Evolutionary conservation across 2,329 filamentous ascomycete genomes (phyloP).

Genomic region (Sclerotinia subarctica): DNA sequence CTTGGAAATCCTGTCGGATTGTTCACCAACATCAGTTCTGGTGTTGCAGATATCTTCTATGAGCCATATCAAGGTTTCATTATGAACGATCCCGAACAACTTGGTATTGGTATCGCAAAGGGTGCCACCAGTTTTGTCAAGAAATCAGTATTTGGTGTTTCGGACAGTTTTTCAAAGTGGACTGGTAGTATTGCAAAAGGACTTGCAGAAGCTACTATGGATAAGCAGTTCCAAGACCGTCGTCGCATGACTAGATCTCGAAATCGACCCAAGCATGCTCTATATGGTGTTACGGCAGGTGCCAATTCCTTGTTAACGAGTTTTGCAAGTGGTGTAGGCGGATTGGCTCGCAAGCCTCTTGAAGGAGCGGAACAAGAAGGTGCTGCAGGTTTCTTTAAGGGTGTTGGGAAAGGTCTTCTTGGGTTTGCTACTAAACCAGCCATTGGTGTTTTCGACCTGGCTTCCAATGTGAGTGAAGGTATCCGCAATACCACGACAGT

Average conservation of each 20-base stretch:
- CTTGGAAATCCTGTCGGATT: constrained; percentile 94
- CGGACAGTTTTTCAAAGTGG: constrained; percentile 95
- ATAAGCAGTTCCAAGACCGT: constrained; percentile 98
- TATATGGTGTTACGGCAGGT: constrained; percentile 93
- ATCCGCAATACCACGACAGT: constrained; percentile 98
- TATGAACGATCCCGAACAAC: constrained; percentile 85
- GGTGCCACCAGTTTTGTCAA: constrained; percentile 96
- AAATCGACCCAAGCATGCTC: constrained; percentile 92
- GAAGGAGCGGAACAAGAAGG: constrained; percentile 97
- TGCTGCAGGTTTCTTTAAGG: constrained; percentile 92
- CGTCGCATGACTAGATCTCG: constrained; percentile 88
- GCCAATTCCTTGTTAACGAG: constrained; percentile 94
- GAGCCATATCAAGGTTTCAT: constrained; percentile 98
- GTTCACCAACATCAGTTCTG: constrained; percentile 97
- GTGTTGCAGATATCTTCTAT: constrained; percentile 97
- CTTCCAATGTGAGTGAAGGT: constrained; percentile 93
- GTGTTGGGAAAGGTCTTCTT: constrained; percentile 89
- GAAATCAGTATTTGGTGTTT: constrained; percentile 97
- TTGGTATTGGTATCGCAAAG: constrained; percentile 92
- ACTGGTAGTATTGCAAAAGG: constrained; percentile 97
- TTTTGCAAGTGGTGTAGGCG: constrained; percentile 88
- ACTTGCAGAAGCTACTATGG: constrained; percentile 87
- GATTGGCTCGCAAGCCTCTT: constrained; percentile 86
- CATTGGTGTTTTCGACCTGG: constrained; percentile 94
- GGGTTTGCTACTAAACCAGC: constrained; percentile 96